Conservation (phyloP, 2,329 filamentous ascomycete genomes). For the Epichloe sibirici region DNA sequence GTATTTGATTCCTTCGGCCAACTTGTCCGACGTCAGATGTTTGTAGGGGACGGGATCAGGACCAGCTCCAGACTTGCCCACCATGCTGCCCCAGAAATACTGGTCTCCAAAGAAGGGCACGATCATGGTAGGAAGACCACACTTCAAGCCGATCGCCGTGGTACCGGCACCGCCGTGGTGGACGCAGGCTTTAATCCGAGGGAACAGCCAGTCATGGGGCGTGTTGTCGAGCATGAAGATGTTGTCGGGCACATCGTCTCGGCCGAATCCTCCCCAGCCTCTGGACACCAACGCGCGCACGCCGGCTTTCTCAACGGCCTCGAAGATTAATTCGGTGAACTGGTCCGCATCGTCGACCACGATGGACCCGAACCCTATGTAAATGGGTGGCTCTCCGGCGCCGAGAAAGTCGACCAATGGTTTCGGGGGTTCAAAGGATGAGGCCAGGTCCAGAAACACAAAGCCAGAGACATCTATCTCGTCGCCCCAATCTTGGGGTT, state of each 20-base stretch:
- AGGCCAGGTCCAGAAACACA: constrained; percentile 60
- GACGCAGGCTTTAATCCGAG: constrained; percentile 51
- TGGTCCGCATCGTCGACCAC: constrained; percentile 59
- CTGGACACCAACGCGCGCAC: constrained; percentile 62
- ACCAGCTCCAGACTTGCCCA: constrained; percentile 50
- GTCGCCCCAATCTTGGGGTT: constrained; percentile 54
- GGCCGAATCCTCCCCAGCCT: constrained; percentile 63
- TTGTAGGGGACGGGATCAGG: constrained; percentile 59
- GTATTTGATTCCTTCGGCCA: constrained; percentile 59
- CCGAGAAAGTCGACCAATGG: constrained; percentile 44
- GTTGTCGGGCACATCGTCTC: constrained; percentile 43
- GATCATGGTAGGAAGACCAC: constrained; percentile 60
- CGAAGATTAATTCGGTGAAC: constrained; percentile 60
- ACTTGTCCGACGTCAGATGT: constrained; percentile 45
- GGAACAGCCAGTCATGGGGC: constrained; percentile 69
- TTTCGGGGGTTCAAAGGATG: constrained; percentile 44
- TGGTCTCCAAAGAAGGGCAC: constrained; percentile 75
- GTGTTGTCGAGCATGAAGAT: constrained; percentile 63
- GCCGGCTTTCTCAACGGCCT: constrained; percentile 52
- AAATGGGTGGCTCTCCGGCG: constrained; percentile 48
- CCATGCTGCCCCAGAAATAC: constrained; percentile 65
- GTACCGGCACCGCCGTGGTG: constrained; percentile 73
- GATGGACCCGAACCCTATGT: constrained; percentile 67
- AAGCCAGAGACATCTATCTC: constrained; percentile 68
- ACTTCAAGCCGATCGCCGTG: constrained; percentile 61